Conservation (phyloP, 306 rosid genomes). For the Fagus sylvatica region DNA sequence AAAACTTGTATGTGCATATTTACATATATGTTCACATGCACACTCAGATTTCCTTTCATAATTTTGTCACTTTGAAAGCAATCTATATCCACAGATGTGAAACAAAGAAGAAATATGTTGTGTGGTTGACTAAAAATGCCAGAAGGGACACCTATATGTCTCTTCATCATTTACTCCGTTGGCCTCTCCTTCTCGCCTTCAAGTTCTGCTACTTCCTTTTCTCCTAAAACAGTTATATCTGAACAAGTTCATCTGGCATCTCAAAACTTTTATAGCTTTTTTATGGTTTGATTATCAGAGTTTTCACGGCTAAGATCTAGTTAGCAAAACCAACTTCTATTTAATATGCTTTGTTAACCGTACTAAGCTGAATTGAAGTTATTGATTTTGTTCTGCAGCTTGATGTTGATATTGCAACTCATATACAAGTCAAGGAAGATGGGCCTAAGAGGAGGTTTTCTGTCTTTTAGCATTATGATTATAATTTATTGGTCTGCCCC, state of each 20-base stretch:
- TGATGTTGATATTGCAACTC: conserved; percentile 77
- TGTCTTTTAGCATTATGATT: not conserved
- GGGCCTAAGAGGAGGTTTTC: conserved; percentile 93
- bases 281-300: not conserved
- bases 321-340: not conserved
- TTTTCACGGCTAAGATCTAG: not conserved
- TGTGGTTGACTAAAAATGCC: not conserved
- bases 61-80: not conserved
- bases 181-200: not conserved
- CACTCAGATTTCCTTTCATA: not conserved
- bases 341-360: conserved; percentile 4
- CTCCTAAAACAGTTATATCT: not conserved
- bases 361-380: conserved; percentile 14
- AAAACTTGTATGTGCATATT: not conserved
- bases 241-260: not conserved
- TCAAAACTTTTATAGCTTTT: not conserved
- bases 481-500: too few species aligned
- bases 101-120: not conserved
- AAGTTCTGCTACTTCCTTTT: not conserved
- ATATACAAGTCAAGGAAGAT: conserved; percentile 73
- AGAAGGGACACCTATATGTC: not conserved
- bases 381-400: conserved; percentile 52
- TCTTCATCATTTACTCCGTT: not conserved
- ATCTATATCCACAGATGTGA: not conserved
- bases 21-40: not conserved